Evolutionary conservation across 2,329 filamentous ascomycete species (phyloP).

Genomic region (Penicillium janthinellum): DNA sequence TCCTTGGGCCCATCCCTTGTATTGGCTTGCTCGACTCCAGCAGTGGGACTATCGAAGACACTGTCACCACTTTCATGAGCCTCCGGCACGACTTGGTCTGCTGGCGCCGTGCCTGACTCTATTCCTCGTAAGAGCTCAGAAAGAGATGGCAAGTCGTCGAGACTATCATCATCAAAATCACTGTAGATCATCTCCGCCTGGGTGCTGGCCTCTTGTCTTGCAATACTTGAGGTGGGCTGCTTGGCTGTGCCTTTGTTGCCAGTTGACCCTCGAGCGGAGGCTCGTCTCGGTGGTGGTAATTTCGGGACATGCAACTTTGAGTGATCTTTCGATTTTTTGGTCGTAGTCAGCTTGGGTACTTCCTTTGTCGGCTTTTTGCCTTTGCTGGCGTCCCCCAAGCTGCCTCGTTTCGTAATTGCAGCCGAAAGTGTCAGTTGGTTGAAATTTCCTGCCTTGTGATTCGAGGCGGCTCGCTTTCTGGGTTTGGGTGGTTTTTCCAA

Average conservation of each 20-base stretch:
- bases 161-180: constrained; percentile 35
- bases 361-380: background rate
- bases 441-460: constrained; percentile 28
- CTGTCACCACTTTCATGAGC: background rate
- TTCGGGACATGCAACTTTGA: background rate
- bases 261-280: background rate
- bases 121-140: constrained; percentile 26
- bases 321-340: background rate
- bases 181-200: constrained; percentile 27
- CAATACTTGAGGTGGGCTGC: background rate
- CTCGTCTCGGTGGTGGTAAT: background rate
- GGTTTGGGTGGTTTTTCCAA: constrained; percentile 63
- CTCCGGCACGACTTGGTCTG: background rate
- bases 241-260: constrained; percentile 1
- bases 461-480: constrained; percentile 23
- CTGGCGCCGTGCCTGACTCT: background rate
- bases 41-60: too few species aligned
- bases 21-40: too few species aligned
- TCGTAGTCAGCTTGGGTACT: background rate
- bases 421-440: constrained; percentile 35
- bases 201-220: background rate
- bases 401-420: constrained; percentile 26
- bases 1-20: background rate
- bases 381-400: constrained; percentile 16
- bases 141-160: constrained; percentile 44